Evolutionary conservation across 129 eudicot species (phyloP).

Genomic region (Apium graveolens): DNA sequence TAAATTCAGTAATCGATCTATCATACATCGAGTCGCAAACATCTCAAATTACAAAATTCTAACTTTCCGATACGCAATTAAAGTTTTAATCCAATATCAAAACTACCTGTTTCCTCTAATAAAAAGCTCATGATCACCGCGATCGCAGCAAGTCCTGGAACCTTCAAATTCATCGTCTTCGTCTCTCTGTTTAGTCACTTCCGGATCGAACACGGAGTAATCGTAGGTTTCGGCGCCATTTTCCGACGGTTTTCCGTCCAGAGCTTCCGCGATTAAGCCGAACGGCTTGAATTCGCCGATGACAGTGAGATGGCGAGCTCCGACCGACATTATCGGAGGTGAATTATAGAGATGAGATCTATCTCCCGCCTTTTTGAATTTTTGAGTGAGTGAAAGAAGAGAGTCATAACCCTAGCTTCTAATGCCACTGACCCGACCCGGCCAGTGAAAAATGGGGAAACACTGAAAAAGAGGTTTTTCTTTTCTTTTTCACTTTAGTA

Average conservation of each 20-base stretch:
- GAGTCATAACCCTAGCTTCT: slow-evolving; percentile 7
- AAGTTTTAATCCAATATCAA: slow-evolving; percentile 3
- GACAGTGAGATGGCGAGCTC: slow-evolving; percentile 63
- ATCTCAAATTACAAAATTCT: not conserved
- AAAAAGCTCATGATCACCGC: slow-evolving; percentile 82
- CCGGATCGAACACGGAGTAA: slow-evolving; percentile 72
- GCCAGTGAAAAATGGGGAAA: not conserved
- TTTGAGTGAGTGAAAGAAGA: not conserved
- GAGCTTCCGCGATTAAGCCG: slow-evolving; percentile 79
- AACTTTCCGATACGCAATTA: not conserved
- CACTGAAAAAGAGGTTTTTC: no score
- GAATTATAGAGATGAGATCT: not conserved
- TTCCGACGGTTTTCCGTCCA: slow-evolving; percentile 67
- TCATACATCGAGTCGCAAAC: not conserved
- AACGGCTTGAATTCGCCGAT: slow-evolving; percentile 85
- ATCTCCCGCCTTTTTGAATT: slow-evolving; percentile 10
- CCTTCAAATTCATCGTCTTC: slow-evolving; percentile 33
- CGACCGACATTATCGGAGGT: slow-evolving; percentile 41
- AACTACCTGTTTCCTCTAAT: slow-evolving; percentile 73
- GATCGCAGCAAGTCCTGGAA: slow-evolving; percentile 31
- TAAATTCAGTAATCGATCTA: not conserved
- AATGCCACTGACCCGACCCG: not conserved
- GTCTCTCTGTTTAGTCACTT: slow-evolving; percentile 52
- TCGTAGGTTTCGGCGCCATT: slow-evolving; percentile 39
- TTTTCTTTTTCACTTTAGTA: no score